Percentiles rank a stretch among this genome's conserved stretches.
Conservation (phyloP, 306 rosid species). For the Quercus engelmannii region DNA sequence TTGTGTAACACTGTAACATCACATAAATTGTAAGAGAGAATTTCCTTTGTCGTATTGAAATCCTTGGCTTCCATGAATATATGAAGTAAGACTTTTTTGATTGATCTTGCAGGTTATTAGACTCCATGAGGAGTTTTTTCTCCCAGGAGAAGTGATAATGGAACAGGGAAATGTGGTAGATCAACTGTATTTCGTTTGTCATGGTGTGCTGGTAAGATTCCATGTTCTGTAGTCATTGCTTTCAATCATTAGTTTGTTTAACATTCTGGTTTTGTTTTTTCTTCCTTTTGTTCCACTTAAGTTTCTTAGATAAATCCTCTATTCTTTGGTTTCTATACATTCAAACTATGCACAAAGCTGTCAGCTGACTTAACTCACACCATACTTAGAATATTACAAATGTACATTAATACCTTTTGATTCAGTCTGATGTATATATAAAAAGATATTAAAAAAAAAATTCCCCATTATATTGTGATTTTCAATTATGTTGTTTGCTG, state of each 20-base stretch:
- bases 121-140: constrained; percentile 94
- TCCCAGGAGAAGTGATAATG: constrained; percentile 90
- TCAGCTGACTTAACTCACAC: background rate
- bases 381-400: background rate
- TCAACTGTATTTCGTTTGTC: constrained; percentile 92
- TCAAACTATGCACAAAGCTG: constrained; percentile 4
- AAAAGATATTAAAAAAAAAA: background rate
- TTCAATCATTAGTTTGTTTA: background rate
- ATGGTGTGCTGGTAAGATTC: constrained; percentile 77
- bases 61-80: background rate
- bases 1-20: background rate
- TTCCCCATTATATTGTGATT: background rate
- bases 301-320: constrained; percentile 11
- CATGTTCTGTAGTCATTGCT: constrained; percentile 2
- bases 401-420: constrained; percentile 2
- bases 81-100: constrained; percentile 12
- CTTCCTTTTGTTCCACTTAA: background rate
- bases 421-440: background rate
- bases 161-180: constrained; percentile 89
- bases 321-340: background rate
- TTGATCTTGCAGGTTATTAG: constrained; percentile 60
- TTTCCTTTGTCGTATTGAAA: background rate
- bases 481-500: background rate
- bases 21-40: background rate
- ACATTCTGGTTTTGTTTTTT: constrained; percentile 2